These are phyloP conservation scores for Leptomonas pyrrhocoris DNA, from an alignment of 208 protist genomes.

Conservation along the genomic window DNA sequence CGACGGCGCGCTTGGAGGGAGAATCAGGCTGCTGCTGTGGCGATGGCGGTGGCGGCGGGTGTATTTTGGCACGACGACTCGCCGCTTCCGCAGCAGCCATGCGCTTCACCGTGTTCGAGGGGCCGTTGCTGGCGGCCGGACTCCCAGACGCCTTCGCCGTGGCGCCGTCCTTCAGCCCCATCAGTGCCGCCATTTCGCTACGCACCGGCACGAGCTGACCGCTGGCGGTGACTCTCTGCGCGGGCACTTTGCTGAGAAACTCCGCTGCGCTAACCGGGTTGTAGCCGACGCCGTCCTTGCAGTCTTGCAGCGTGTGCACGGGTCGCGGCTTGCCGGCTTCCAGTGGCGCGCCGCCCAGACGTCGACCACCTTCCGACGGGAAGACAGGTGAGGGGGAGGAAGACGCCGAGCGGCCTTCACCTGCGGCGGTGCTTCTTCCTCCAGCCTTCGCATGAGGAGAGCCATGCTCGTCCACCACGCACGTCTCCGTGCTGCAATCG, in stretches of 20 bases:
- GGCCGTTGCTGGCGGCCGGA: background rate
- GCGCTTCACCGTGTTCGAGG: constrained; percentile 44
- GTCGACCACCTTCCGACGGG: constrained; percentile 24
- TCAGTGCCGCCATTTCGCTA: constrained; percentile 48
- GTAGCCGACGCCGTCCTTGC: constrained; percentile 20
- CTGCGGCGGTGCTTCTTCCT: background rate
- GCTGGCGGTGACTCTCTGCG: constrained; percentile 59
- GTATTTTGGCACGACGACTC: constrained; percentile 8
- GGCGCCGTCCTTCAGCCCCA: constrained; percentile 32
- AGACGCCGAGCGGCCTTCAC: background rate
- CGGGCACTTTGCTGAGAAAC: constrained; percentile 76
- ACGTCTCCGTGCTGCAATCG: constrained; percentile 55
- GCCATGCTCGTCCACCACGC: constrained; percentile 14
- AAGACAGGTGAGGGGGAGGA: background rate
- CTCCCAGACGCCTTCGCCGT: background rate
- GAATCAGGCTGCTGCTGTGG: background rate
- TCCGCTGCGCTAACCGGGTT: constrained; percentile 36
- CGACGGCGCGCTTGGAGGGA: background rate
- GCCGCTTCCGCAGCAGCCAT: constrained; percentile 53
- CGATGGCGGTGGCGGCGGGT: background rate
- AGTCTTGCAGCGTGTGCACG: constrained; percentile 37
- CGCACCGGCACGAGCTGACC: constrained; percentile 81
- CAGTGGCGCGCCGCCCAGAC: constrained; percentile 25
- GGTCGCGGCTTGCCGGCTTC: constrained; percentile 1
- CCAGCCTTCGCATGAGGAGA: background rate